Conservation (phyloP, 805 yeast species). For the Metschnikowia similis region DNA sequence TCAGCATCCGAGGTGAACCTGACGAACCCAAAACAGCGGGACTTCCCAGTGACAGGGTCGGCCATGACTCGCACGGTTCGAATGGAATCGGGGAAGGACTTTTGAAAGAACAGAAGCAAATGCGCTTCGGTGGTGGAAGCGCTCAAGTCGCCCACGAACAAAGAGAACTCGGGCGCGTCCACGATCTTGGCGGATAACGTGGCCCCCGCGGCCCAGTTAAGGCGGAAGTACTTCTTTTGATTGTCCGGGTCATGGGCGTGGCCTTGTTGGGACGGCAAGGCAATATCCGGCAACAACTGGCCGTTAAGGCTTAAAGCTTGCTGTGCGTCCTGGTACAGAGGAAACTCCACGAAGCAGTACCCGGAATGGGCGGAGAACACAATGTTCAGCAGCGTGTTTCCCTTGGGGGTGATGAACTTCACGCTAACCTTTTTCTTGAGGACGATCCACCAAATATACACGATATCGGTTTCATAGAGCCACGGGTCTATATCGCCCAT, state of each 20-base stretch:
- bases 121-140: slow-evolving; percentile 81
- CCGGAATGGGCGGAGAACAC: slow-evolving; percentile 43
- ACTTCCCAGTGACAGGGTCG: slow-evolving; percentile 72
- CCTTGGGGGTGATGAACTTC: slow-evolving; percentile 55
- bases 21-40: slow-evolving; percentile 79
- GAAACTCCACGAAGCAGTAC: slow-evolving; percentile 76
- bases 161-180: slow-evolving; percentile 69
- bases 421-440: slow-evolving; percentile 56
- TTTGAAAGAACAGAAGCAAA: slow-evolving; percentile 65
- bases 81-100: slow-evolving; percentile 55
- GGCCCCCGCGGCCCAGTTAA: slow-evolving; percentile 85
- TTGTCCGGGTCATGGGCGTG: slow-evolving; percentile 41
- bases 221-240: slow-evolving; percentile 59
- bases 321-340: slow-evolving; percentile 62
- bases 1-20: slow-evolving; percentile 69
- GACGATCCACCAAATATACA: slow-evolving; percentile 55
- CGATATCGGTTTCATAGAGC: slow-evolving; percentile 60
- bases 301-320: slow-evolving; percentile 67
- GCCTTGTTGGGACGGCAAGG: slow-evolving; percentile 41
- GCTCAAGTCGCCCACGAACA: slow-evolving; percentile 79
- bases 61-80: slow-evolving; percentile 85
- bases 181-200: slow-evolving; percentile 67
- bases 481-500: slow-evolving; percentile 86
- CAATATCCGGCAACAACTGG: slow-evolving; percentile 54
- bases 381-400: slow-evolving; percentile 16